Conservation (phyloP, 805 yeast genomes). For the Dipodascus geniculatus region DNA sequence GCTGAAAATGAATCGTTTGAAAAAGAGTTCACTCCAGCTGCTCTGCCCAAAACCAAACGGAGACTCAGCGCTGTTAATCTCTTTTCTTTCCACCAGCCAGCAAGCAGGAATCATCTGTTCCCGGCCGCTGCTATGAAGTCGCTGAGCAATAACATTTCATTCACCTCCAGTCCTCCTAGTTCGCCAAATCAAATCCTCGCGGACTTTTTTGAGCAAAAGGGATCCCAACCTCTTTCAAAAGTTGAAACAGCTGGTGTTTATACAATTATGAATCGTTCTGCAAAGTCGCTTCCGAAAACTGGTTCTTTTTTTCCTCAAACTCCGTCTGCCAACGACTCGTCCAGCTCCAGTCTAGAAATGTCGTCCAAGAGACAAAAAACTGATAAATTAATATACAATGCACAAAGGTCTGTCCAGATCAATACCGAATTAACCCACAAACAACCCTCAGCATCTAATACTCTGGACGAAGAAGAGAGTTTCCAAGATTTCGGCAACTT, state of each 20-base stretch:
- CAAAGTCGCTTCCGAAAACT: constrained; percentile 7
- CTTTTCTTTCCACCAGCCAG: neutral
- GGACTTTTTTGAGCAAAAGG: constrained; percentile 59
- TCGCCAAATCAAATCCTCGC: constrained; percentile 53
- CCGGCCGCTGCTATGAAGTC: neutral
- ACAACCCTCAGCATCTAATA: neutral
- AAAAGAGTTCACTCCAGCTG: constrained; percentile 4
- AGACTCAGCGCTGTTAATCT: neutral
- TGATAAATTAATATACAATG: neutral
- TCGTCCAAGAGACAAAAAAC: neutral
- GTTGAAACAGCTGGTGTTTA: constrained; percentile 68
- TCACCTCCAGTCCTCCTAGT: neutral
- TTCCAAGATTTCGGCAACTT: constrained; percentile 16
- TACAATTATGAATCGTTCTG: constrained; percentile 4
- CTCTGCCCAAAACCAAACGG: neutral
- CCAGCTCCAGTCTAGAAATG: too few species aligned
- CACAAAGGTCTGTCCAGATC: neutral
- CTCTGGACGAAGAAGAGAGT: constrained; percentile 18
- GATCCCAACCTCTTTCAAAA: constrained; percentile 60
- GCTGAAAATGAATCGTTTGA: neutral
- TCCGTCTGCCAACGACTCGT: constrained; percentile 5
- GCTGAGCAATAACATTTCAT: neutral
- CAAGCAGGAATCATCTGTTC: neutral
- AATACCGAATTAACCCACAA: neutral
- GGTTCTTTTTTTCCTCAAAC: neutral